Evolutionary conservation across 2,329 filamentous ascomycete genomes (phyloP).

Genomic region (Aureobasidium subglaciale): DNA sequence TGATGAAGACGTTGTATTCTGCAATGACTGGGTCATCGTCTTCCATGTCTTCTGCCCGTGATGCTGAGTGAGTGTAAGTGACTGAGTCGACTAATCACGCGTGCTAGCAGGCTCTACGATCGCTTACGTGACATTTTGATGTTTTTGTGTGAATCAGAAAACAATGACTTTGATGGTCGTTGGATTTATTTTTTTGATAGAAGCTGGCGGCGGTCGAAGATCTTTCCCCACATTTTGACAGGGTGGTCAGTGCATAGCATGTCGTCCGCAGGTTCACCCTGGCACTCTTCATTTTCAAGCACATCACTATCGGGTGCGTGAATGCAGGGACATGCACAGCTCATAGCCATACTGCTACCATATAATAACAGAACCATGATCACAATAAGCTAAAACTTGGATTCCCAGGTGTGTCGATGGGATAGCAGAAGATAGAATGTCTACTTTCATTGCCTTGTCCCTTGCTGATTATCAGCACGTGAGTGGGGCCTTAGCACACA

Average conservation of each 20-base stretch:
- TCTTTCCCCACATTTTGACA: not conserved
- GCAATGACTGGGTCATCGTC: conserved; percentile 43
- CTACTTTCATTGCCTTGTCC: too few relatives aligned
- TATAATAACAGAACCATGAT: too few relatives aligned
- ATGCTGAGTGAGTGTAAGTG: not conserved
- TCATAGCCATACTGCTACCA: too few relatives aligned
- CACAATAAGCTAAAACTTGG: too few relatives aligned
- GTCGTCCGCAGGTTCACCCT: not conserved
- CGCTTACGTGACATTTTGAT: conserved; percentile 21
- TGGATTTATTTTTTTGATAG: conserved; percentile 15
- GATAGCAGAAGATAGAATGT: too few relatives aligned
- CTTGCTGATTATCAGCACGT: too few relatives aligned
- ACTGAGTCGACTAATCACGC: not conserved
- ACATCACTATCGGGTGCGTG: too few relatives aligned
- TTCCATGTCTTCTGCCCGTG: conserved; percentile 13
- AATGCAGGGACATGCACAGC: too few relatives aligned
- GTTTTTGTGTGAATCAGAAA: not conserved
- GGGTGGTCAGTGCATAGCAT: not conserved
- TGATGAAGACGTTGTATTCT: conserved; percentile 78
- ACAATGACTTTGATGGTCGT: conserved; percentile 7
- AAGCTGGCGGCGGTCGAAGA: not conserved
- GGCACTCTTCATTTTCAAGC: not conserved
- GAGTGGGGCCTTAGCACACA: too few relatives aligned
- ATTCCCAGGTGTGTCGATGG: too few relatives aligned
- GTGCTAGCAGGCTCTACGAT: not conserved